These are phyloP conservation scores for Fusarium agapanthi DNA, from an alignment of 2,329 filamentous ascomycete species.

Conservation along the genomic window DNA sequence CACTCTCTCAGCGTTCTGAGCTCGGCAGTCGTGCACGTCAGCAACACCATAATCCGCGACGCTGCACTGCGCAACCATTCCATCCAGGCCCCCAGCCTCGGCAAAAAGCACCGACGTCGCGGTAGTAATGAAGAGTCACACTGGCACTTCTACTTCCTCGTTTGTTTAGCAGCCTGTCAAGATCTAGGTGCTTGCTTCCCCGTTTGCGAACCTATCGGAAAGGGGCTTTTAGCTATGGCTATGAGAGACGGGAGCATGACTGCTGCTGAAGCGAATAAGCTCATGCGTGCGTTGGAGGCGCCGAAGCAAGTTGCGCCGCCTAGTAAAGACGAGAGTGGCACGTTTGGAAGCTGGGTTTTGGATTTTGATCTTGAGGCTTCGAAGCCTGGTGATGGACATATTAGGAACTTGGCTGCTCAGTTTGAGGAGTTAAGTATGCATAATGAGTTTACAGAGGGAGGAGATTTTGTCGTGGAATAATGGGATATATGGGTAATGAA, in stretches of 20 bases:
- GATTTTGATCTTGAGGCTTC: slow-evolving; percentile 10
- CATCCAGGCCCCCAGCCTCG: background rate
- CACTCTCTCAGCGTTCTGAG: slow-evolving; percentile 2
- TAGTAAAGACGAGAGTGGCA: background rate
- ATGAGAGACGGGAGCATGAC: slow-evolving; percentile 13
- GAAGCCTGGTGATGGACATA: slow-evolving; percentile 11
- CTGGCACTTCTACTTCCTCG: slow-evolving; percentile 12
- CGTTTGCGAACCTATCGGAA: background rate
- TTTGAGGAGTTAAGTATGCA: slow-evolving; percentile 18
- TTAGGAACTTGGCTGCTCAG: slow-evolving; percentile 11
- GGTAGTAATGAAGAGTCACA: background rate
- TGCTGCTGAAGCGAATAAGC: background rate
- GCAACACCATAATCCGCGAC: slow-evolving; percentile 21
- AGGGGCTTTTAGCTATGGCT: slow-evolving; percentile 1
- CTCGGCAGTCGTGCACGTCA: slow-evolving; percentile 17
- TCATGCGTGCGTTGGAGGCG: background rate
- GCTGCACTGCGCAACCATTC: background rate
- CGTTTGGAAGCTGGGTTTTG: background rate
- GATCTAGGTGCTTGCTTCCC: background rate
- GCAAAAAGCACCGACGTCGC: background rate
- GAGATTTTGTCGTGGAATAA: slow-evolving; percentile 14
- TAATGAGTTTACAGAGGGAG: slow-evolving; percentile 16
- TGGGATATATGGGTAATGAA: background rate
- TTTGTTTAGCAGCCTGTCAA: slow-evolving; percentile 4
- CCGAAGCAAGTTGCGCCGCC: background rate